A percentile compares a stretch with the other conserved stretches of the same genome.
These are phyloP conservation scores for Rhododendron molle DNA, from an alignment of 148 eudicot species.

Conservation along the genomic window DNA sequence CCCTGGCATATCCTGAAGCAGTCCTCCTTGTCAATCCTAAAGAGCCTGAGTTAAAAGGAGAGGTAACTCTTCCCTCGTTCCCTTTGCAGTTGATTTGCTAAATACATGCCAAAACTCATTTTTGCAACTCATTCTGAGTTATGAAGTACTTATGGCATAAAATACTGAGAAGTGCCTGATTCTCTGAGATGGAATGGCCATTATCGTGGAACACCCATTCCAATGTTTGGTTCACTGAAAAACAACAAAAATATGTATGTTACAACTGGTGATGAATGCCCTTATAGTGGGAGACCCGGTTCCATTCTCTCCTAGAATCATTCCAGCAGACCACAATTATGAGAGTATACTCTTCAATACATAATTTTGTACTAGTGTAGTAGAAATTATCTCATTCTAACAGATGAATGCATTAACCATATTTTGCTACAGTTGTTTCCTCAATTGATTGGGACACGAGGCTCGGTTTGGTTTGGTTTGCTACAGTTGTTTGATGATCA, in stretches of 20 bases:
- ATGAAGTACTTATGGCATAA: background rate
- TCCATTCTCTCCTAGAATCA: background rate
- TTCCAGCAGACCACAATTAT: background rate
- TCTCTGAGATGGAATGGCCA: background rate
- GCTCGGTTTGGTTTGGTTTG: too few relatives aligned
- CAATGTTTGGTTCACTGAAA: background rate
- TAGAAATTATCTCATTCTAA: background rate
- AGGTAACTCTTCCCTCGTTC: constrained; percentile 18
- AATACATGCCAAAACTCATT: background rate
- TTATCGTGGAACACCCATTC: background rate
- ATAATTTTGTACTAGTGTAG: background rate
- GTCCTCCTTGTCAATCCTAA: constrained; percentile 62
- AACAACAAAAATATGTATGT: background rate
- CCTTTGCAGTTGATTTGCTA: background rate
- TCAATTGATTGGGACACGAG: too few relatives aligned
- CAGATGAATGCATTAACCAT: background rate
- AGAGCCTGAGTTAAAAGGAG: constrained; percentile 39
- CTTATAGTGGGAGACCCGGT: background rate
- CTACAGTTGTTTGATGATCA: background rate
- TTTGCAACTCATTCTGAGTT: background rate
- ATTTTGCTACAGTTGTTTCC: background rate
- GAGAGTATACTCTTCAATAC: background rate
- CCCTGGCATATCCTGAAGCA: constrained; percentile 73
- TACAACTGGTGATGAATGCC: background rate
- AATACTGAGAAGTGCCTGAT: background rate